Evolutionary conservation across 768 basidiomycete species (phyloP), one percentile per base, ranked within the genome.

Genomic region (Piloderma croceum): DNA sequence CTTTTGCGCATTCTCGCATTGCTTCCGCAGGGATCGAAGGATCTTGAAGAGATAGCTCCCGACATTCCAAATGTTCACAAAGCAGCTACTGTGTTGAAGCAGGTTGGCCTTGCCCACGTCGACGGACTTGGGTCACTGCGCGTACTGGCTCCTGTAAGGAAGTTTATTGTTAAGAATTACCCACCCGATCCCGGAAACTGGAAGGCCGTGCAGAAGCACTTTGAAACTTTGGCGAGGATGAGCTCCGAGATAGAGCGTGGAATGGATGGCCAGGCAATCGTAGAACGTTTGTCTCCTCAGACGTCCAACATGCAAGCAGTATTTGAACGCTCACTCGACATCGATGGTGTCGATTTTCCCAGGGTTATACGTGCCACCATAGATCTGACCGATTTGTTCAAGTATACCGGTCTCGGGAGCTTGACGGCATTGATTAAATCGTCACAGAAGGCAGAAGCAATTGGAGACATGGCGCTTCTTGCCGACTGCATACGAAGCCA

Each of bases 1-100:
- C 47, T 64, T 4, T 47, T 65, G 7, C 53, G 57, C 31, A 33
- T 55, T 11, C 25, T 65, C 9, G 52, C 57, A 3, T 45, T 61
- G 6, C 47, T 65, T 7, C 64, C 64, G 2, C 55, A 60, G 36
- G 61, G 57, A 2, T 45, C 59, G 36, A 39, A 24, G 6, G 33
- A 51, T 25, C 39, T 51, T 2, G 41, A 24, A 3, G 34, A 24
- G 2, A 43, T 48, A 13, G 47, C 51, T 13, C 45, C 45, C 4
- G 39, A 32, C n/a, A 45, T 46, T 18, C 19, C 33, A 17, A 38
- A 47, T 12, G 31, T 39, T 3, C 17, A 43, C 6, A 31, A 42
- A 6, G 50, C 50, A 1, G 31, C 51, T 11, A 29, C 52, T n/a
- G 36, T 41, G 5, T 48, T 54, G 1, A 46, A 39, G 39, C 48